Conservation (phyloP, 495 filamentous ascomycete species). For the Podospora fimiseda region DNA sequence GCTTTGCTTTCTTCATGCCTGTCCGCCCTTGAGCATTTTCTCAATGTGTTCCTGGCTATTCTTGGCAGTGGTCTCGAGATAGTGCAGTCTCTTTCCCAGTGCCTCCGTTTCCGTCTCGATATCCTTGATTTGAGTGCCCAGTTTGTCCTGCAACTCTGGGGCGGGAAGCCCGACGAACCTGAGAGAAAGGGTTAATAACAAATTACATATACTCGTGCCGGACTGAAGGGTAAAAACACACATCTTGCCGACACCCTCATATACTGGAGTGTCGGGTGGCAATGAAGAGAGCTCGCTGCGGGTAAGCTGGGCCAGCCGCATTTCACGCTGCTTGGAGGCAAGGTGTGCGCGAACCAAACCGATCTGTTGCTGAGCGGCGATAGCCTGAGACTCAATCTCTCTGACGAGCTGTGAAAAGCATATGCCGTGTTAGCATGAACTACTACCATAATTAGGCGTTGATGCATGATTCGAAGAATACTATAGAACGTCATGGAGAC, state of each 20-base stretch:
- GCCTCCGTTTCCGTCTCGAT: conserved; percentile 69
- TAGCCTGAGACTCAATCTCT: conserved; percentile 86
- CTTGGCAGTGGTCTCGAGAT: conserved; percentile 89
- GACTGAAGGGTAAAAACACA: conserved; percentile 38
- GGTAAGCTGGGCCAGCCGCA: conserved; percentile 83
- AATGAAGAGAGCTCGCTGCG: conserved; percentile 71
- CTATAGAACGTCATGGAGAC: background rate
- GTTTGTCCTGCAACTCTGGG: conserved; percentile 63
- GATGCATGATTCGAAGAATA: background rate
- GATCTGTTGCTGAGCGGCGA: conserved; percentile 87
- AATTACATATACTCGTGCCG: background rate
- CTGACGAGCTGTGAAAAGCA: conserved; percentile 62
- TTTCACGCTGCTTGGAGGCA: conserved; percentile 77
- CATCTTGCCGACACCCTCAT: conserved; percentile 97
- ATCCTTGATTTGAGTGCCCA: conserved; percentile 67
- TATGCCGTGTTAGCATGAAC: background rate
- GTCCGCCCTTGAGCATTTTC: conserved; percentile 53
- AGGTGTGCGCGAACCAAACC: conserved; percentile 80
- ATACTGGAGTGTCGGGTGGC: conserved; percentile 74
- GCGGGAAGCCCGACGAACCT: conserved; percentile 87
- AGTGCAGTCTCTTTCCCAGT: conserved; percentile 84
- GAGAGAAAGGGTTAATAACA: background rate
- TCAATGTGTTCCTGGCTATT: conserved; percentile 88
- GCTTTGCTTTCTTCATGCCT: conserved; percentile 16
- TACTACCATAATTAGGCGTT: background rate